These are phyloP conservation scores for Gentiana straminea DNA, from an alignment of 257 asterid species.

Conservation along the genomic window DNA sequence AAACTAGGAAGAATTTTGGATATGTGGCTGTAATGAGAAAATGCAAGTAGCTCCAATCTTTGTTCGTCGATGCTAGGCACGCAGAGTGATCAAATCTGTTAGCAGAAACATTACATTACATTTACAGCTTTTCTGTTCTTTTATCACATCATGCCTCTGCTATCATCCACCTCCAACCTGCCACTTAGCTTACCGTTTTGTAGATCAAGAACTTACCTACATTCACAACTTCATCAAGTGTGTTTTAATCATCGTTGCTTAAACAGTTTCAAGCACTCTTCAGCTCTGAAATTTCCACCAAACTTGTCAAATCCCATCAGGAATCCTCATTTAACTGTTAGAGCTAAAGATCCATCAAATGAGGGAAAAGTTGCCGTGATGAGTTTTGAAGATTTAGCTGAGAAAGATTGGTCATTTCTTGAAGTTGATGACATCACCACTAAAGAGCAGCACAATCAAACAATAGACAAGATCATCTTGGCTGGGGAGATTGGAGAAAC, in stretches of 20 bases:
- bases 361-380: conserved; percentile 37
- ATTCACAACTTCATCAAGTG: conserved; percentile 6
- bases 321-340: conserved; percentile 14
- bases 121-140: background rate
- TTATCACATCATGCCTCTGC: conserved; percentile 25
- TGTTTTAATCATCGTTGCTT: conserved; percentile 8
- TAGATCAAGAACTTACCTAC: conserved; percentile 11
- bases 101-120: background rate
- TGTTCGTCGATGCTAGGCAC: no score
- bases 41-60: background rate
- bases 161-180: conserved; percentile 22
- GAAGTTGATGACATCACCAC: conserved; percentile 29
- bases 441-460: conserved; percentile 33
- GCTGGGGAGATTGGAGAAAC: conserved; percentile 42
- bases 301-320: conserved; percentile 8
- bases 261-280: conserved; percentile 5
- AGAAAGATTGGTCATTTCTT: conserved; percentile 79
- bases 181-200: conserved; percentile 17
- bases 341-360: conserved; percentile 22
- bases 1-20: background rate
- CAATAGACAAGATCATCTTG: conserved; percentile 42
- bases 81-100: background rate
- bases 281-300: conserved; percentile 16
- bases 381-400: conserved; percentile 50
- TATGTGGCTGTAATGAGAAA: background rate